Evolutionary conservation across 2,329 filamentous ascomycete genomes (phyloP).

Genomic region (Monosporascus cannonballus): DNA sequence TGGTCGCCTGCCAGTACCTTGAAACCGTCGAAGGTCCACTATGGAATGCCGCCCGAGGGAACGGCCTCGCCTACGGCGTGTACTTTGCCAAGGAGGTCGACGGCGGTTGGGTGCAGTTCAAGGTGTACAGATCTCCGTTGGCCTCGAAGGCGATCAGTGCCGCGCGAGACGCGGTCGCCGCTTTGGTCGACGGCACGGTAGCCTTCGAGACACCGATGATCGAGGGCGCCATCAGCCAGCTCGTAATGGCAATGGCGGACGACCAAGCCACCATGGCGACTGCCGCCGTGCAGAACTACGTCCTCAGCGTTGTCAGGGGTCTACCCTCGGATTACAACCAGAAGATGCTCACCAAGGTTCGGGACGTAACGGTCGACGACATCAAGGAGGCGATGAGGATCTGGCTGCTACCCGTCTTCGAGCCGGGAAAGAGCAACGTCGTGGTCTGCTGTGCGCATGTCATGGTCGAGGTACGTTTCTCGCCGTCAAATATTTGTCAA

Average conservation of each 20-base stretch:
- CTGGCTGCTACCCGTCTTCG: slow-evolving; percentile 74
- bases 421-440: slow-evolving; percentile 73
- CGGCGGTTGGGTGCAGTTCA: slow-evolving; percentile 74
- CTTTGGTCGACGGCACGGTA: slow-evolving; percentile 64
- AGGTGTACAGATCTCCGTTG: slow-evolving; percentile 85
- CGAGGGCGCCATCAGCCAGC: slow-evolving; percentile 83
- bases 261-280: slow-evolving; percentile 80
- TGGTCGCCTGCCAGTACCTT: slow-evolving; percentile 86
- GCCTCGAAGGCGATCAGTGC: slow-evolving; percentile 79
- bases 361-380: slow-evolving; percentile 68
- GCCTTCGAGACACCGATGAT: slow-evolving; percentile 75
- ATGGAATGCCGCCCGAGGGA: slow-evolving; percentile 89
- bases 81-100: slow-evolving; percentile 73
- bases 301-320: slow-evolving; percentile 71
- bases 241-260: slow-evolving; percentile 81
- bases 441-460: slow-evolving; percentile 83
- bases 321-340: slow-evolving; percentile 73
- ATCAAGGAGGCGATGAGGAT: slow-evolving; percentile 69
- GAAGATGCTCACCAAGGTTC: slow-evolving; percentile 69
- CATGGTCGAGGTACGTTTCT: slow-evolving; percentile 68
- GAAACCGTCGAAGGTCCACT: slow-evolving; percentile 91
- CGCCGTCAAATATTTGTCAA: too few species aligned
- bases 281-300: slow-evolving; percentile 78
- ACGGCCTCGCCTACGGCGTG: slow-evolving; percentile 86
- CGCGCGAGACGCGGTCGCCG: slow-evolving; percentile 66